Conservation (phyloP, 148 eudicot genomes). For the Silene conica region DNA sequence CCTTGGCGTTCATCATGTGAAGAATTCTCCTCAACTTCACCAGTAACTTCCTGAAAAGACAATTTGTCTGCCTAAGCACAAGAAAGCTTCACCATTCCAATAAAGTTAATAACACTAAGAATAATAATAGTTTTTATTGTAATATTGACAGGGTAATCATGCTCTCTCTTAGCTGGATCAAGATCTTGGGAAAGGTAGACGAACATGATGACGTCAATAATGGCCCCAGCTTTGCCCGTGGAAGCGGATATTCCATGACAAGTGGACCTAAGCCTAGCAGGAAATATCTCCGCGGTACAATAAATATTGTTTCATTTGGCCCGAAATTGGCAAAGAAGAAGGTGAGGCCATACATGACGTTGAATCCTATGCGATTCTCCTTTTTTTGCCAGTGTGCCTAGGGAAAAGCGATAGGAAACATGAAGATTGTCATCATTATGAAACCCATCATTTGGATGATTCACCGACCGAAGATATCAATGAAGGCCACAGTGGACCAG, state of each 20-base stretch:
- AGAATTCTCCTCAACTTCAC: conserved; percentile 39
- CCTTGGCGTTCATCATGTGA: neutral
- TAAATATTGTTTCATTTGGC: conserved; percentile 77
- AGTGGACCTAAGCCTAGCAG: conserved; percentile 75
- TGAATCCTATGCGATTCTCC: conserved; percentile 51
- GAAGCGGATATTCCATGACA: conserved; percentile 88
- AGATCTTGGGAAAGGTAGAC: conserved; percentile 49
- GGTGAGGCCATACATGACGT: conserved; percentile 58
- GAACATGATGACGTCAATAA: conserved; percentile 65
- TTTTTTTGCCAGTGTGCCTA: conserved; percentile 47
- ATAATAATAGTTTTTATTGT: conserved; percentile 50
- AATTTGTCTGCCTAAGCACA: conserved; percentile 64
- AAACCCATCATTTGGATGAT: conserved; percentile 27
- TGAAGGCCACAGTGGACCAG: conserved; percentile 56
- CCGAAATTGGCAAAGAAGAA: conserved; percentile 86
- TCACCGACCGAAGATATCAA: conserved; percentile 34
- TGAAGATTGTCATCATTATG: conserved; percentile 63
- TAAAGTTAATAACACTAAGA: conserved; percentile 41
- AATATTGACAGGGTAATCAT: conserved; percentile 58
- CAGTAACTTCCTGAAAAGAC: conserved; percentile 63
- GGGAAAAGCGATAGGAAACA: conserved; percentile 70
- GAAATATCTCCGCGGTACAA: conserved; percentile 84
- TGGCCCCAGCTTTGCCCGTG: conserved; percentile 66
- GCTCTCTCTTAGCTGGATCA: conserved; percentile 30
- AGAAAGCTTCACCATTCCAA: conserved; percentile 56